Evolutionary conservation across 257 asterid species (phyloP).

Genomic region (Haberlea rhodopensis): DNA sequence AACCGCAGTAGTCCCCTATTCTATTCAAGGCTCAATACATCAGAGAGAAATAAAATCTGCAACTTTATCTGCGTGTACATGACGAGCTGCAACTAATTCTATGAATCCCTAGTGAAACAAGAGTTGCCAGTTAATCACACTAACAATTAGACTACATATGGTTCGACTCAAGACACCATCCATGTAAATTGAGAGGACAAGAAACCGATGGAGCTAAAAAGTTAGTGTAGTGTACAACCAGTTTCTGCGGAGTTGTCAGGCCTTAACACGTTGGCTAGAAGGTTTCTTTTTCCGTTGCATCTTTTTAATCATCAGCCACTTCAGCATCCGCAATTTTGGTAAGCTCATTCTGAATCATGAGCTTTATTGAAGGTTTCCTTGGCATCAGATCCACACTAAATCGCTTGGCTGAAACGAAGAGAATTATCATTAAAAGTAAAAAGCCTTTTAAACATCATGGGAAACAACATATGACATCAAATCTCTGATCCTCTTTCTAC

Average conservation of each 20-base stretch:
- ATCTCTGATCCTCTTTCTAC: not conserved
- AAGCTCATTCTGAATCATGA: slow-evolving; percentile 90
- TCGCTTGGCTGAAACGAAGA: slow-evolving; percentile 48
- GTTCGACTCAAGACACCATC: not conserved
- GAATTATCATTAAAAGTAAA: not conserved
- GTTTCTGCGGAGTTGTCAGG: slow-evolving; percentile 31
- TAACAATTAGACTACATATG: slow-evolving; percentile 37
- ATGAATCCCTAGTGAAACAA: slow-evolving; percentile 18
- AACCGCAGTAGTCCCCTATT: slow-evolving; percentile 2
- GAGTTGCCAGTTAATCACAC: slow-evolving; percentile 19
- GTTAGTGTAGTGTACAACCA: slow-evolving; percentile 28
- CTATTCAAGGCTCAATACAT: slow-evolving; percentile 14
- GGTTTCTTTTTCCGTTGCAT: slow-evolving; percentile 38
- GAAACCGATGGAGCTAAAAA: not conserved
- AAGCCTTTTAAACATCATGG: slow-evolving; percentile 4
- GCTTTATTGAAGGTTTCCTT: slow-evolving; percentile 57
- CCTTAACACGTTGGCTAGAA: slow-evolving; percentile 44
- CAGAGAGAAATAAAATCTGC: slow-evolving; percentile 12
- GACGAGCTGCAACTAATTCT: slow-evolving; percentile 21
- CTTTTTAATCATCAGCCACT: slow-evolving; percentile 56
- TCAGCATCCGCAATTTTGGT: slow-evolving; percentile 87
- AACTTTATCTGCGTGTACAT: slow-evolving; percentile 18
- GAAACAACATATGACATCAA: not conserved
- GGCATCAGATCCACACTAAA: slow-evolving; percentile 54
- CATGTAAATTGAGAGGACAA: slow-evolving; percentile 1